Evolutionary conservation across 176 grass and related monocot genomes (phyloP), one percentile per base, ranked within the genome.

Genomic region (Saccharum officinarum): DNA sequence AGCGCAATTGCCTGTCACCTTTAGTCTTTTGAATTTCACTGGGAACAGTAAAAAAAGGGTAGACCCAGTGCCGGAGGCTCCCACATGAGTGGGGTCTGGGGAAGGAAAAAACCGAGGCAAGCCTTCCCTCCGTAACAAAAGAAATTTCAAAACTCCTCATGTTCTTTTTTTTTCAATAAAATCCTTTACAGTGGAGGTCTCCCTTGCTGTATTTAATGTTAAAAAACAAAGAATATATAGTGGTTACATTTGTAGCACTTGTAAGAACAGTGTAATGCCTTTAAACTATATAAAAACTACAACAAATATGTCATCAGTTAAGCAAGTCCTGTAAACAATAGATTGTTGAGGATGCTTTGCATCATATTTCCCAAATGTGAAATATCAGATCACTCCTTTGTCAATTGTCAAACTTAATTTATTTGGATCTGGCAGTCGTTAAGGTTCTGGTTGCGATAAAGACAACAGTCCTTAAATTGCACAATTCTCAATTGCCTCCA

Each of bases 401-500:
- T 82, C 28, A 49, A 39, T 60, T 26, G 22, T 20, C 57, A 60
- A 60, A 57, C 20, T 57, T 57, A 69, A 69, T 42, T 47, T 28
- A 57, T 88, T 84, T 55, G 57, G 77, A 64, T 57, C 33, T 80
- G 25, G 2, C 28, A 67, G 65, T 36, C n/a, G 3, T 14, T 45
- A 81, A 70, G 73, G 31, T 72, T 79, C 25, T 73, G 7, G 7
- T 60, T 77, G 44, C 3, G 54, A 38, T 67, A 45, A 61, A 67
- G 10, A 47, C 1, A 34, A 46, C 5, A 15, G 17, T 46, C 49
- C 22, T 37, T 57, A 10, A 4, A 31, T 67, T 69, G 47, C 16
- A 40, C 47, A 71, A 38, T 67, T 84, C 45, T 54, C 63, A 77
- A 61, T 78, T 80, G 23, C 22, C 34, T 69, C 22, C 80, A 26